Conservation (phyloP, 768 basidiomycete species). For the Chalciporus piperatus region DNA sequence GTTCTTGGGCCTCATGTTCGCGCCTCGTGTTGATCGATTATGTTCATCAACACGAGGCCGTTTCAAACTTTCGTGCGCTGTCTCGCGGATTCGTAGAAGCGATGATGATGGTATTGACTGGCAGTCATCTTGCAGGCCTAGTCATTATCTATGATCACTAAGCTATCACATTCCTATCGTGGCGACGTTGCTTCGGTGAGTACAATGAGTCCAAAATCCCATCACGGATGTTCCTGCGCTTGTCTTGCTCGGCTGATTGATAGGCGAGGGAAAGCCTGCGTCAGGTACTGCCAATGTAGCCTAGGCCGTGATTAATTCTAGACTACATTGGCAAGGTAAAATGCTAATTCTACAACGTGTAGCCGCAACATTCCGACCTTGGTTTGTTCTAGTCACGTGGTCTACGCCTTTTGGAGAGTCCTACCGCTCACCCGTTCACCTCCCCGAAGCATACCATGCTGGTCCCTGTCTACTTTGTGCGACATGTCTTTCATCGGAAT, state of each 20-base stretch:
- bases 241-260: neutral
- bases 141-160: neutral
- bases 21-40: conserved; percentile 12
- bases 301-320: too few relatives aligned
- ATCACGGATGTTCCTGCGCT: neutral
- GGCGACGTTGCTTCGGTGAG: neutral
- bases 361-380: conserved; percentile 21
- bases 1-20: conserved; percentile 5
- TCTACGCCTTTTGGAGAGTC: neutral
- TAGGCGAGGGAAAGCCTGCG: neutral
- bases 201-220: neutral
- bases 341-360: conserved; percentile 20
- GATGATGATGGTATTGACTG: neutral
- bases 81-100: neutral
- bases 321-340: neutral
- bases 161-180: neutral
- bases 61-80: neutral
- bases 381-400: conserved; percentile 27
- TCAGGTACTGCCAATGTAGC: neutral
- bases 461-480: conserved; percentile 19
- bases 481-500: conserved; percentile 17
- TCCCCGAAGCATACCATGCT: neutral
- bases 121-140: neutral
- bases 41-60: neutral
- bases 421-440: neutral